Evolutionary conservation across 306 rosid species (phyloP).

Genomic region (Geum urbanum): DNA sequence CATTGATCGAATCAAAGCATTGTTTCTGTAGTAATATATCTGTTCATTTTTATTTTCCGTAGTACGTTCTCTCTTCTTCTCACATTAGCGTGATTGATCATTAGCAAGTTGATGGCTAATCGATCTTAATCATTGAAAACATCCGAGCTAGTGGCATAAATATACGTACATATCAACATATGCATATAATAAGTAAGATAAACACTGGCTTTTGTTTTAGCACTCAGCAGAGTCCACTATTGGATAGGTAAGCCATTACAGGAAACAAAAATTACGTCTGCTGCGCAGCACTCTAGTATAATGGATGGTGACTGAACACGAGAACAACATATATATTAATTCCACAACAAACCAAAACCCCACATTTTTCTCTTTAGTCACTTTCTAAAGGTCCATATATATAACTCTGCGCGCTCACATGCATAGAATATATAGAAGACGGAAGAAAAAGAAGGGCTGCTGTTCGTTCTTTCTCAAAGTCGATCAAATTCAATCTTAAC

Average conservation of each 20-base stretch:
- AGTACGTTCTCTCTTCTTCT: no score
- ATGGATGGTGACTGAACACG: not conserved
- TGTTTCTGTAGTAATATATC: no score
- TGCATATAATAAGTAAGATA: not conserved
- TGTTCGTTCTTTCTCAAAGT: conserved; percentile 2
- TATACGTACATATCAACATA: no score
- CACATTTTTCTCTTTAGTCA: not conserved
- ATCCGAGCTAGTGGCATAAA: not conserved
- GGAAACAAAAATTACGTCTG: not conserved
- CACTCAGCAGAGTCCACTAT: not conserved
- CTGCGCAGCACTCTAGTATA: not conserved
- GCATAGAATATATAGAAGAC: not conserved
- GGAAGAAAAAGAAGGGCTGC: not conserved
- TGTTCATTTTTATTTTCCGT: no score
- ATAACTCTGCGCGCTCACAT: not conserved
- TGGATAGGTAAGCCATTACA: not conserved
- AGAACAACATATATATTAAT: not conserved
- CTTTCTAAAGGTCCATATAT: not conserved
- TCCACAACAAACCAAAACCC: not conserved
- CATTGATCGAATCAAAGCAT: not conserved
- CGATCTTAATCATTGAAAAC: not conserved
- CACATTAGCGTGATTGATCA: not conserved
- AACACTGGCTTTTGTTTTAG: not conserved
- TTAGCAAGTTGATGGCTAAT: not conserved
- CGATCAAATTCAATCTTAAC: not conserved